phyloP scores from a whole-genome alignment of 2,329 filamentous ascomycete species.

The Didymella pomorum region DNA sequence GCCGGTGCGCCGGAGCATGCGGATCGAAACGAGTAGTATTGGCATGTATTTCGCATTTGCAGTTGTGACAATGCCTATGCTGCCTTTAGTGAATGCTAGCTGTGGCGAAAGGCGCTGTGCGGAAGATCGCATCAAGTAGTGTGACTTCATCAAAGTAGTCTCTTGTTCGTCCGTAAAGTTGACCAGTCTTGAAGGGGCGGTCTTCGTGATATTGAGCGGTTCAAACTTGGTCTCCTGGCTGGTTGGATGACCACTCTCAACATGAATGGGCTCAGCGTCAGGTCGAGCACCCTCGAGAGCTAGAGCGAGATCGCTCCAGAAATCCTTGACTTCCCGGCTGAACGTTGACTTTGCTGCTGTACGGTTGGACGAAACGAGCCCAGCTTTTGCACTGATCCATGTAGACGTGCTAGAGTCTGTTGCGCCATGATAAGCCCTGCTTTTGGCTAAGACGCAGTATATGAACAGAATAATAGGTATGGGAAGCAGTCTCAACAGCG shows the following conservation, averaged over 20 bases:
- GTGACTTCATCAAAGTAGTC: conserved; percentile 27
- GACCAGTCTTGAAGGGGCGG: conserved; percentile 22
- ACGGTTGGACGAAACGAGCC: background rate
- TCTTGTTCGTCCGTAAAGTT: conserved; percentile 32
- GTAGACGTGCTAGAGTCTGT: background rate
- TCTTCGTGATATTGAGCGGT: conserved; percentile 23
- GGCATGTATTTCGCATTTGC: conserved; percentile 59
- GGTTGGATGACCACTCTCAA: conserved; percentile 19
- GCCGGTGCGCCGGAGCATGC: conserved; percentile 61
- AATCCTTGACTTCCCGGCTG: background rate
- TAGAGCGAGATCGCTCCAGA: conserved; percentile 12
- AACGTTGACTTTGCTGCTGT: conserved; percentile 11
- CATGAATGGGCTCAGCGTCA: conserved; percentile 23
- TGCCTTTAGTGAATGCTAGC: conserved; percentile 51
- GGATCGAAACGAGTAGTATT: conserved; percentile 59
- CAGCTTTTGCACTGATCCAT: background rate
- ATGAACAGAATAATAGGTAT: conserved; percentile 5
- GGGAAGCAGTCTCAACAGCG: conserved; percentile 6
- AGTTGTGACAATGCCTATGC: conserved; percentile 61
- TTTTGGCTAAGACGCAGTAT: background rate
- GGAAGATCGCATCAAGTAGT: conserved; percentile 33
- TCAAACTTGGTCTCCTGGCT: conserved; percentile 17
- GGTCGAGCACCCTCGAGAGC: conserved; percentile 24
- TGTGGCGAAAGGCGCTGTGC: conserved; percentile 32
- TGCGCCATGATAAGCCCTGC: background rate